These are phyloP conservation scores for Diutina ranongensis DNA, from an alignment of 1,139 yeast genomes.

Conservation along the genomic window DNA sequence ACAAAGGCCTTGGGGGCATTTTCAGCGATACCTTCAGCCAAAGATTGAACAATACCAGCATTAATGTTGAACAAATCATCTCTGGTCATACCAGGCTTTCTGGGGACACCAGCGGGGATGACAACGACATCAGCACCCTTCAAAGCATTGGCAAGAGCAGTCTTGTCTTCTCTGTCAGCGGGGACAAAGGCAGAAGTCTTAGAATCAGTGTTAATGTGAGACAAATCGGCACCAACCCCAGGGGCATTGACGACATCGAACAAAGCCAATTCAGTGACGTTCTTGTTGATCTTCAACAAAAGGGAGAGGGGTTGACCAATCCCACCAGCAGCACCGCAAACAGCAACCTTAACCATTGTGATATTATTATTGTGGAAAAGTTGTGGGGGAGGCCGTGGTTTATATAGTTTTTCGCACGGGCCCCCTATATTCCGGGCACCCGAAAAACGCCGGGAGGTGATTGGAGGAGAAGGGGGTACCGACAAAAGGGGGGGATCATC, in stretches of 20 bases:
- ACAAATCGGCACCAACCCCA: slow-evolving; percentile 13
- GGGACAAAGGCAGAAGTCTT: slow-evolving; percentile 2
- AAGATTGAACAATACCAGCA: slow-evolving; percentile 4
- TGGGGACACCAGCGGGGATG: slow-evolving; percentile 6
- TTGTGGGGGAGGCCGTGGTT: neutral
- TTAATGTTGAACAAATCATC: slow-evolving; percentile 6
- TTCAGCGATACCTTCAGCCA: slow-evolving; percentile 4
- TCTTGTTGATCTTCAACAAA: slow-evolving; percentile 12
- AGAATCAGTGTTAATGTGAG: slow-evolving; percentile 12
- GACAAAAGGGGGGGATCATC: neutral
- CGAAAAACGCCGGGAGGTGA: neutral
- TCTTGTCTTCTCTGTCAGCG: slow-evolving; percentile 2
- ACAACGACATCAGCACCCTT: slow-evolving; percentile 2
- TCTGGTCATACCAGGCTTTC: slow-evolving; percentile 6
- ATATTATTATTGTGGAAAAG: neutral
- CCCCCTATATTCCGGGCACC: neutral
- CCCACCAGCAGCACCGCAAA: slow-evolving; percentile 13
- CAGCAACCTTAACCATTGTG: slow-evolving; percentile 10
- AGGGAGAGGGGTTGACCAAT: slow-evolving; percentile 13
- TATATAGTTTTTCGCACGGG: neutral
- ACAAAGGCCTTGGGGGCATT: slow-evolving; percentile 6
- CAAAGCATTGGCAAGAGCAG: slow-evolving; percentile 2
- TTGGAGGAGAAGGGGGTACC: neutral
- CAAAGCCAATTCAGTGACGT: slow-evolving; percentile 12
- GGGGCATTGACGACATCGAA: slow-evolving; percentile 13